Percentiles rank a stretch among this genome's conserved stretches.
Evolutionary conservation across 352 stramenopile species (phyloP).

Genomic region (Phytophthora sansomeana): DNA sequence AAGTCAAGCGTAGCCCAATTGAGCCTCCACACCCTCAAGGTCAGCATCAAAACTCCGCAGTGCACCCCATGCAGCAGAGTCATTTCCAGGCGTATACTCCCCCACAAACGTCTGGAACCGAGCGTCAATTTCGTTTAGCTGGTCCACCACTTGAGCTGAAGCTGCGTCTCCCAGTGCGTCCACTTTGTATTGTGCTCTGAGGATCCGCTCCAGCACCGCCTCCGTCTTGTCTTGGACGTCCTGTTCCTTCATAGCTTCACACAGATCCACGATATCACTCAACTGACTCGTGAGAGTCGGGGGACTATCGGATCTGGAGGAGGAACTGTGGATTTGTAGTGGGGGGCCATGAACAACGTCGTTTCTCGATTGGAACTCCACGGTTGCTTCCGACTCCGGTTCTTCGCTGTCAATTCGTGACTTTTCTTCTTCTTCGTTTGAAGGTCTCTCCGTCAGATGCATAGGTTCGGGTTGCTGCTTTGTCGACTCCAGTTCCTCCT

Average conservation of each 20-base stretch:
- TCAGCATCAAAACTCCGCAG: conserved; percentile 5
- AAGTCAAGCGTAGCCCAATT: neutral
- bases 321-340: neutral
- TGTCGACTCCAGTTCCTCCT: neutral
- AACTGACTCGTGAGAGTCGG: conserved; percentile 24
- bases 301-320: neutral
- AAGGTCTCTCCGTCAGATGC: conserved; percentile 9
- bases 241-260: conserved; percentile 17
- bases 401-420: neutral
- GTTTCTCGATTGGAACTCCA: neutral
- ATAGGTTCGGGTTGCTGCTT: conserved; percentile 6
- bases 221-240: conserved; percentile 15
- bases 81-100: neutral
- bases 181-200: conserved; percentile 21
- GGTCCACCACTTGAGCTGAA: neutral
- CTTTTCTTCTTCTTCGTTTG: conserved; percentile 5
- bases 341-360: neutral
- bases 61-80: neutral
- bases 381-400: neutral
- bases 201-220: conserved; percentile 22
- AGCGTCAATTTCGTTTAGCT: conserved; percentile 1
- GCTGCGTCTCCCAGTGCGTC: conserved; percentile 9
- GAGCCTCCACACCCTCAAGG: neutral
- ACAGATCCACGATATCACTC: conserved; percentile 28
- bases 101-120: conserved; percentile 16